Conservation (phyloP, 495 filamentous ascomycete genomes). For the Penicillium egyptiacum region DNA sequence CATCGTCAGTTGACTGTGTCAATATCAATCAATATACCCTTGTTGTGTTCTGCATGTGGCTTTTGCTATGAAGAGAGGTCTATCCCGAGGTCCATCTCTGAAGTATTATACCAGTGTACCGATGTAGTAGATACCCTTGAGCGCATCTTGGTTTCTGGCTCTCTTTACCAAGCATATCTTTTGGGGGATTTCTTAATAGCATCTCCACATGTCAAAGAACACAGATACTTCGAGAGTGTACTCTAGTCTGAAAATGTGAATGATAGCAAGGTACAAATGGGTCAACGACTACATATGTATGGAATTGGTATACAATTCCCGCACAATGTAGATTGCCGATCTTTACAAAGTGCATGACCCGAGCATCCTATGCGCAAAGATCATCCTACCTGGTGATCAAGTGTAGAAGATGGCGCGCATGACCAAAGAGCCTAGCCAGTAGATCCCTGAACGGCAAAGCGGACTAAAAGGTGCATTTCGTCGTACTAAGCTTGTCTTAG, state of each 20-base stretch:
- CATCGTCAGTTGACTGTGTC: constrained; percentile 5
- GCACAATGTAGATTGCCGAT: neutral
- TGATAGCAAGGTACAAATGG: neutral
- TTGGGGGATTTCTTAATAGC: neutral
- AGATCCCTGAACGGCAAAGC: constrained; percentile 5
- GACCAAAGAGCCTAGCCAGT: constrained; percentile 18
- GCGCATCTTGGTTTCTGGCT: neutral
- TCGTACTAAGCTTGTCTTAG: constrained; percentile 1
- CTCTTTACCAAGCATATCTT: neutral
- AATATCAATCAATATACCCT: constrained; percentile 17
- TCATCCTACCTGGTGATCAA: constrained; percentile 24
- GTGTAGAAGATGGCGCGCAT: constrained; percentile 19
- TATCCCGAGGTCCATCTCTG: neutral
- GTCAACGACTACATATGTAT: neutral
- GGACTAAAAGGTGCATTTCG: neutral
- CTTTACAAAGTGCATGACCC: constrained; percentile 19
- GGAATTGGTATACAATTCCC: neutral
- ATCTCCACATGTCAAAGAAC: neutral
- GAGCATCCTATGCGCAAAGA: constrained; percentile 7
- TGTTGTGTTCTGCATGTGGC: constrained; percentile 5
- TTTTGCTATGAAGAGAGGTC: neutral
- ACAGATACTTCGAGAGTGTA: neutral
- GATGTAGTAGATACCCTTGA: neutral
- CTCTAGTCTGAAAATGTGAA: neutral
- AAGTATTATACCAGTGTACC: neutral